phyloP scores from a whole-genome alignment of 2,329 filamentous ascomycete species.

The Xylaria sp. region DNA sequence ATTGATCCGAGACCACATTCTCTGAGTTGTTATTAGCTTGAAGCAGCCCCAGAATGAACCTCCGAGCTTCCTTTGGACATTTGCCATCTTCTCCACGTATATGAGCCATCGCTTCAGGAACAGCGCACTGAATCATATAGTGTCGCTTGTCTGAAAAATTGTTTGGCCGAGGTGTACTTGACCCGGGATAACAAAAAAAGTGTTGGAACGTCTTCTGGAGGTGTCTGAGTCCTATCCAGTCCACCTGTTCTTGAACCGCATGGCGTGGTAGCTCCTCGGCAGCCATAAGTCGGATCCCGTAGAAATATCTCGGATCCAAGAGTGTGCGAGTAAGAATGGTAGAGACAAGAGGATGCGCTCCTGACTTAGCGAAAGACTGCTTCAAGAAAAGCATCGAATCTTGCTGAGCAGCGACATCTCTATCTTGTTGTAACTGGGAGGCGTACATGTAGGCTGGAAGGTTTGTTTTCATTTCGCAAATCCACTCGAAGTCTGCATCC shows the following conservation, averaged over 20 bases:
- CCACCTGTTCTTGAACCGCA: slow-evolving; percentile 66
- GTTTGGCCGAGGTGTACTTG: slow-evolving; percentile 82
- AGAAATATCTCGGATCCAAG: slow-evolving; percentile 90
- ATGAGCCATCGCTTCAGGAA: slow-evolving; percentile 78
- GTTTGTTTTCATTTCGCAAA: slow-evolving; percentile 79
- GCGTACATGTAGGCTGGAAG: slow-evolving; percentile 98
- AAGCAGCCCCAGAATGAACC: slow-evolving; percentile 86
- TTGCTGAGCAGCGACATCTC: slow-evolving; percentile 89
- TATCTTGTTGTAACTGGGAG: slow-evolving; percentile 94
- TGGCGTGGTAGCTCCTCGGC: slow-evolving; percentile 79
- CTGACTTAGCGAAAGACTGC: slow-evolving; percentile 50
- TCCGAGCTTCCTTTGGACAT: slow-evolving; percentile 78
- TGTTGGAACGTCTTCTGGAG: slow-evolving; percentile 85
- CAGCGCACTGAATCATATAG: slow-evolving; percentile 84
- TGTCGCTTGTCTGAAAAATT: slow-evolving; percentile 87
- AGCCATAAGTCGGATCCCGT: slow-evolving; percentile 88
- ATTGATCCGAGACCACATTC: slow-evolving; percentile 86
- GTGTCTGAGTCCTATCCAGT: slow-evolving; percentile 82
- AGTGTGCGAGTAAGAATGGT: slow-evolving; percentile 89
- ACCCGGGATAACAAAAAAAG: slow-evolving; percentile 82
- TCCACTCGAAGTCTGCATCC: slow-evolving; percentile 98
- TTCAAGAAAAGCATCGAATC: slow-evolving; percentile 78
- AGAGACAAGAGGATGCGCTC: slow-evolving; percentile 80
- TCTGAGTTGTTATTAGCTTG: slow-evolving; percentile 94
- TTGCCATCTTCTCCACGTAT: slow-evolving; percentile 77